Conservation (phyloP, 2,329 filamentous ascomycete species). For the Fusarium tupiense region DNA sequence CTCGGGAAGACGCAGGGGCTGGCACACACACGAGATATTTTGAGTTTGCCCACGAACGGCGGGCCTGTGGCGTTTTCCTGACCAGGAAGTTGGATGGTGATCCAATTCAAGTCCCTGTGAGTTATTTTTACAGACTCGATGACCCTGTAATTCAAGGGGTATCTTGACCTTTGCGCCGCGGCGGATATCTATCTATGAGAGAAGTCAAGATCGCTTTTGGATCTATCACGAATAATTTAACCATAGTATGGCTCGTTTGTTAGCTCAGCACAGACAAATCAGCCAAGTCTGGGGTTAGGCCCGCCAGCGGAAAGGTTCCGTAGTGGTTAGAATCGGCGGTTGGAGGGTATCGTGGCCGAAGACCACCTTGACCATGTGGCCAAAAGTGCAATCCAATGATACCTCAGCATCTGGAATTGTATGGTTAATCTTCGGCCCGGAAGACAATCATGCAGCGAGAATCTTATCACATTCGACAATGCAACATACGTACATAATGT, state of each 20-base stretch:
- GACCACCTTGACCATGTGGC: conserved; percentile 14
- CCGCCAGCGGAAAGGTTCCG: conserved; percentile 31
- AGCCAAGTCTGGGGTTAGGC: neutral
- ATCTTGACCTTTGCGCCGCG: conserved; percentile 13
- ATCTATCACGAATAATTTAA: neutral
- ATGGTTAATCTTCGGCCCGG: conserved; percentile 32
- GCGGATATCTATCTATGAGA: neutral
- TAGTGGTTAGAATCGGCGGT: conserved; percentile 31
- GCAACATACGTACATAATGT: neutral
- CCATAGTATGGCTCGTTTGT: neutral
- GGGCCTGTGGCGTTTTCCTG: conserved; percentile 37
- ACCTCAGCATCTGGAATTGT: conserved; percentile 1
- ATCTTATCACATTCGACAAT: conserved; percentile 24
- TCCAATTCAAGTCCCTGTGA: conserved; percentile 21
- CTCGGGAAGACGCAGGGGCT: conserved; percentile 38
- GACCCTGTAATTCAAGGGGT: neutral
- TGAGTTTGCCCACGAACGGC: conserved; percentile 36
- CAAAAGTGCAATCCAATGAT: neutral
- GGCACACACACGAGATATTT: conserved; percentile 26
- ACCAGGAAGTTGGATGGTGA: conserved; percentile 26
- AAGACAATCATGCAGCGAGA: conserved; percentile 1
- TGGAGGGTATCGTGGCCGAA: conserved; percentile 6
- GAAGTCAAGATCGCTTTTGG: neutral
- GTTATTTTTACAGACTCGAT: conserved; percentile 27
- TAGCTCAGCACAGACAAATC: conserved; percentile 4